phyloP scores from a whole-genome alignment of 306 rosid species.

The Trifolium fragiferum region DNA sequence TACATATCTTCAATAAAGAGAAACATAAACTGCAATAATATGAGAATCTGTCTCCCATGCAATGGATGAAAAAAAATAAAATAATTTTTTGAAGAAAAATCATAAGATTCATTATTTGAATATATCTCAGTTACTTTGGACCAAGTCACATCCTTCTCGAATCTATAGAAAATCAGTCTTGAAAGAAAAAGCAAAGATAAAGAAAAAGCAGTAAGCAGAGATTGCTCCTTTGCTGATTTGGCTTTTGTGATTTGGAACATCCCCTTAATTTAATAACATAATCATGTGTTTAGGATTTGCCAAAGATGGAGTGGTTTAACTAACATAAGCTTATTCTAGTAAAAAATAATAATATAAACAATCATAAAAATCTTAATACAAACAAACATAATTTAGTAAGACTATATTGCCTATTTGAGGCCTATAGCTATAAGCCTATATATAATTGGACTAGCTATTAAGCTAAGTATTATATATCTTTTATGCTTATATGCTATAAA shows the following conservation, averaged over 20 bases:
- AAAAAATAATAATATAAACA: background rate
- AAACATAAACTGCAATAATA: slow-evolving; percentile 60
- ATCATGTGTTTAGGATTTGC: slow-evolving; percentile 37
- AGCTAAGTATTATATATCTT: no score
- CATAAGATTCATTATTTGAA: slow-evolving; percentile 58
- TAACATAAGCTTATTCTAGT: slow-evolving; percentile 10
- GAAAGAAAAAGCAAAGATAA: slow-evolving; percentile 59
- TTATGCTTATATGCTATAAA: no score
- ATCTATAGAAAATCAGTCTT: slow-evolving; percentile 63
- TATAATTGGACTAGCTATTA: no score
- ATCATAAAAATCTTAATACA: background rate
- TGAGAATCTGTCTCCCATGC: slow-evolving; percentile 78
- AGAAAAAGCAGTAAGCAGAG: slow-evolving; percentile 63
- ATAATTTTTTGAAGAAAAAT: slow-evolving; percentile 6
- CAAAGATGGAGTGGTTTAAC: slow-evolving; percentile 34
- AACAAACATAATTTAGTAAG: background rate
- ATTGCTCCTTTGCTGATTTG: slow-evolving; percentile 56
- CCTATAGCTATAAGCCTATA: background rate
- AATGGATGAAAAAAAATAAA: slow-evolving; percentile 21
- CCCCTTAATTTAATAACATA: slow-evolving; percentile 13
- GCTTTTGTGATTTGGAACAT: slow-evolving; percentile 46
- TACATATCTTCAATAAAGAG: slow-evolving; percentile 37
- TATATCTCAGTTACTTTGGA: slow-evolving; percentile 59
- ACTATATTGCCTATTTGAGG: background rate
- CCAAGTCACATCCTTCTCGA: slow-evolving; percentile 75